Percentiles rank a stretch among this genome's conserved stretches.
Conservation (phyloP, 148 eudicot genomes). For the Drosera capensis region DNA sequence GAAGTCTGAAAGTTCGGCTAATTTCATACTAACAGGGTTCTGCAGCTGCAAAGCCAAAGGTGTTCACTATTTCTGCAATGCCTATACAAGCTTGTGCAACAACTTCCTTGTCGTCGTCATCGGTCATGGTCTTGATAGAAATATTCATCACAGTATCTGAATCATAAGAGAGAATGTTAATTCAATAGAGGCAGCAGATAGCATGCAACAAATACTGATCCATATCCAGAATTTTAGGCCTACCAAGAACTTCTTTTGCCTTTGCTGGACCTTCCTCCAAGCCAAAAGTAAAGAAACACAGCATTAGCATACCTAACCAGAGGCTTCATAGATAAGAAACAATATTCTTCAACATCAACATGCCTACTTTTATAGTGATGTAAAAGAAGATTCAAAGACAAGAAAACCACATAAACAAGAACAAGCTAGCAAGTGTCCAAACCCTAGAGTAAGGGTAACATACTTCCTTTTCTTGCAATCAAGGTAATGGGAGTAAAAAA, state of each 20-base stretch:
- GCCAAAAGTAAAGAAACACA: constrained; percentile 3
- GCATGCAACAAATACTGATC: not conserved
- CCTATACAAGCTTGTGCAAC: constrained; percentile 90
- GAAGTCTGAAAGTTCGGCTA: constrained; percentile 1
- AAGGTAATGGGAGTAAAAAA: no score
- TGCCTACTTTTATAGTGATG: not conserved
- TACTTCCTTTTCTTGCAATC: no score
- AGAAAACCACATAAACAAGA: no score
- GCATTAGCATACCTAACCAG: not conserved
- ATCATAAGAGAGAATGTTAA: constrained; percentile 1
- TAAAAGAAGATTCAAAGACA: not conserved
- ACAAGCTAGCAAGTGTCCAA: no score
- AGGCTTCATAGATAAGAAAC: no score
- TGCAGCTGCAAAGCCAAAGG: constrained; percentile 50
- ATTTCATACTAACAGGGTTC: constrained; percentile 64
- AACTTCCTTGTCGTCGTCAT: constrained; percentile 97
- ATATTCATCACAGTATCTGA: constrained; percentile 81
- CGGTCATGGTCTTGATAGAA: constrained; percentile 65
- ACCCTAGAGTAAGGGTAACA: no score
- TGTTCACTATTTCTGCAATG: constrained; percentile 57
- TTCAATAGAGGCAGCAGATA: not conserved
- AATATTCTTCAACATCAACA: not conserved
- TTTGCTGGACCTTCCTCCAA: constrained; percentile 71
- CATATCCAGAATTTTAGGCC: constrained; percentile 1
- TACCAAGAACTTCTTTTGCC: constrained; percentile 66